Base-by-base conservation (phyloP, 169 alveolate species). In the Cryptosporidium sp. region DNA sequence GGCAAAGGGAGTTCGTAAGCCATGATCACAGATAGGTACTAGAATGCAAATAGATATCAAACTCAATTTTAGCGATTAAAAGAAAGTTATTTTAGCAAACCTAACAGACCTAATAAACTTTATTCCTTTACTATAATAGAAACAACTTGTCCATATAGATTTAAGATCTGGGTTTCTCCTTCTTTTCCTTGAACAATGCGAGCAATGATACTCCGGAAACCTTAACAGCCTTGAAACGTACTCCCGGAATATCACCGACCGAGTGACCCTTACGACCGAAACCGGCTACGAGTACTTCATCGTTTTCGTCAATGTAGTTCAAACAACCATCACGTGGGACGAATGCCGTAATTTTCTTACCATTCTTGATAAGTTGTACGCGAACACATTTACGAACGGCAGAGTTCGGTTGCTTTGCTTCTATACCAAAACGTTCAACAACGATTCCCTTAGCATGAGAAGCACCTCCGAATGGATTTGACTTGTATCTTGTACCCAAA, bases 181-280 rank as follows among this genome's bases (percentile, higher is more conserved):
- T 97, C 97, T 98, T 98, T 93, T 97, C 99, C 91, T 95, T 95
- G 97, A 96, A 98, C 55, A 98, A 97, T 41, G 99, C 99, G 70
- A 96, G 91, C 51, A 98, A 95, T 37, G 99, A 96, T 48, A 94
- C 97, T 51, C 99, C 98, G 26, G 99, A 97, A 39, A 98, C 99
- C 95, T 98, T 97, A 71, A 97, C 99, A 62, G 98, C 98, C 97
- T 98, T 98, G 97, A 98, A 99, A 93, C 99, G 98, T 92, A 99
- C 99, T 84, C 99, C 99, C 69, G 99, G 99, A 92, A 99, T 94
- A 96, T 99, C 99, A 84, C 99, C 99, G 91, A 98, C 99, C 84
- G 99, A 99, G 95, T 99, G 99, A 69, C 99, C 99, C 84, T 97
- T 93, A 91, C 99, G 98, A 84, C 99, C 99, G 96, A 99, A 98